Conservation (phyloP, 495 filamentous ascomycete genomes). For the Extremus antarcticus region DNA sequence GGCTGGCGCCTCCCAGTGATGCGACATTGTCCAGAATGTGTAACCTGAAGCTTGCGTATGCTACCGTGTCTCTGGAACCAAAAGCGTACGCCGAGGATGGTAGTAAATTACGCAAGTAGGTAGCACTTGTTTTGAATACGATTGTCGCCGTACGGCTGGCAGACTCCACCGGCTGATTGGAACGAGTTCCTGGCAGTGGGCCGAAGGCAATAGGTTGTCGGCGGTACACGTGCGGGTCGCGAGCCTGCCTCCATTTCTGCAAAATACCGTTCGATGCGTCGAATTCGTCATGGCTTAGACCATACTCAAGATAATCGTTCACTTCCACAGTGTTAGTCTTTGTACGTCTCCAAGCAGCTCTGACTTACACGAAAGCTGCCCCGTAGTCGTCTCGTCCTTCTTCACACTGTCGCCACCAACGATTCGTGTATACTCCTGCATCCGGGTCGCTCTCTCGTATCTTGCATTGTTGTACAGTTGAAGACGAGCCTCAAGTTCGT, state of each 20-base stretch:
- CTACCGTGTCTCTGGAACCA: constrained; percentile 38
- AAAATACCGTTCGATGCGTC: constrained; percentile 43
- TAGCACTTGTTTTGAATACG: constrained; percentile 47
- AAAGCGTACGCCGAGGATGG: constrained; percentile 37
- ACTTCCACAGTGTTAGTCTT: no score
- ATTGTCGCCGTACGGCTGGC: constrained; percentile 44
- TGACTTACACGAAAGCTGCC: no score
- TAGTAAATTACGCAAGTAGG: constrained; percentile 45
- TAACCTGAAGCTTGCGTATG: constrained; percentile 40
- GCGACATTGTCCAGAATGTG: constrained; percentile 41
- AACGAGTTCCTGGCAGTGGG: constrained; percentile 42
- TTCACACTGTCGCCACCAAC: constrained; percentile 35
- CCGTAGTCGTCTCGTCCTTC: constrained; percentile 26
- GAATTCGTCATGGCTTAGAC: constrained; percentile 49
- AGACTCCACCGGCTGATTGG: constrained; percentile 27
- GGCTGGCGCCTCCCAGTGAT: constrained; percentile 48
- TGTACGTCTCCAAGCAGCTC: no score
- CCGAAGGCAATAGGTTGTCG: constrained; percentile 46
- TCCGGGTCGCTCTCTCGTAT: constrained; percentile 40
- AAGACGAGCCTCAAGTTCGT: constrained; percentile 38
- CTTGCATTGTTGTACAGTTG: constrained; percentile 44
- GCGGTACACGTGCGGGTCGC: constrained; percentile 36
- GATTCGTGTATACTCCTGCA: constrained; percentile 44
- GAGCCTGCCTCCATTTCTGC: constrained; percentile 35
- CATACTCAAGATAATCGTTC: constrained; percentile 39